Evolutionary conservation across 352 stramenopile species (phyloP).

Genomic region (Pythium biforme): DNA sequence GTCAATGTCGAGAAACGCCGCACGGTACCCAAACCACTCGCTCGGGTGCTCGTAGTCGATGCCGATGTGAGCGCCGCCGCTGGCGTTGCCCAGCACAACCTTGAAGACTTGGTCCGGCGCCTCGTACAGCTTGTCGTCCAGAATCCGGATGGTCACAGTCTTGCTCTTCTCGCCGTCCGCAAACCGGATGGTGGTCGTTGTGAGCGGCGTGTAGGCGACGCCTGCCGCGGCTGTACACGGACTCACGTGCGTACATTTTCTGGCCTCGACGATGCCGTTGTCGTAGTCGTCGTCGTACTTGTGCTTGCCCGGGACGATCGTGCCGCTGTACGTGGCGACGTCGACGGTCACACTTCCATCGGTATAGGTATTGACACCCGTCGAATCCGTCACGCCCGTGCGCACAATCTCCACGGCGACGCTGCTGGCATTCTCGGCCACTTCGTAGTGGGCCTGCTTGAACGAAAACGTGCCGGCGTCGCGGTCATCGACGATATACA

Average conservation of each 20-base stretch:
- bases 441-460: slow-evolving; percentile 47
- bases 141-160: slow-evolving; percentile 50
- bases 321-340: slow-evolving; percentile 54
- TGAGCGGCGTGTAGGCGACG: slow-evolving; percentile 48
- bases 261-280: slow-evolving; percentile 45
- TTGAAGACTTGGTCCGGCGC: slow-evolving; percentile 69
- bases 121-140: slow-evolving; percentile 60
- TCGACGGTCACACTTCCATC: slow-evolving; percentile 55
- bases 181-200: slow-evolving; percentile 49
- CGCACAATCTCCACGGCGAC: slow-evolving; percentile 50
- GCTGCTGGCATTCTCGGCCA: slow-evolving; percentile 48
- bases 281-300: slow-evolving; percentile 56
- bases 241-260: slow-evolving; percentile 62
- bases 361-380: slow-evolving; percentile 58
- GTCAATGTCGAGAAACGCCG: slow-evolving; percentile 44
- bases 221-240: slow-evolving; percentile 49
- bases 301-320: slow-evolving; percentile 44
- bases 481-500: slow-evolving; percentile 76
- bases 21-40: slow-evolving; percentile 47
- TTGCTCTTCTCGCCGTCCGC: slow-evolving; percentile 42
- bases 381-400: slow-evolving; percentile 43
- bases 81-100: slow-evolving; percentile 43
- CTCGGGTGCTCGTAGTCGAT: slow-evolving; percentile 58
- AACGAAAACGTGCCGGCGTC: slow-evolving; percentile 74
- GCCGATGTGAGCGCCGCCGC: slow-evolving; percentile 53